These are phyloP conservation scores for Acacia melanoxylon DNA, from an alignment of 306 rosid species.

Conservation along the genomic window DNA sequence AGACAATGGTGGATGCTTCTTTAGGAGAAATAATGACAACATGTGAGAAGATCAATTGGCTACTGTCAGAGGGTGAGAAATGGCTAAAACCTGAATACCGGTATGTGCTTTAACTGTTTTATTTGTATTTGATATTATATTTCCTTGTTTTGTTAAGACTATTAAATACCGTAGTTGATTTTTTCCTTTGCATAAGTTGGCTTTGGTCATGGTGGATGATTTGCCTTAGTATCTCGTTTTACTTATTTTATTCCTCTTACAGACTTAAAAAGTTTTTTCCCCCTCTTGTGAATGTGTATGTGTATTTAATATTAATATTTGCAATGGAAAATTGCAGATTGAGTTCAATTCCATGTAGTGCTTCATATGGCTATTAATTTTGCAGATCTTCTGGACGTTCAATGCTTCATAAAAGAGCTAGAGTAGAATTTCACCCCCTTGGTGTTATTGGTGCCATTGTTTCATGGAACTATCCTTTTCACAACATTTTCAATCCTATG, in stretches of 20 bases:
- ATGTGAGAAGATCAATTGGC: slow-evolving; percentile 97
- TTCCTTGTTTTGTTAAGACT: slow-evolving; percentile 23
- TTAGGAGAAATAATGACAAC: slow-evolving; percentile 95
- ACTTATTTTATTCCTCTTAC: not conserved
- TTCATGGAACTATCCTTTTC: slow-evolving; percentile 94
- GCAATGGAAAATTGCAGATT: slow-evolving; percentile 6
- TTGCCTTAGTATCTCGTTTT: not conserved
- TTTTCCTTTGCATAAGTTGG: slow-evolving; percentile 6
- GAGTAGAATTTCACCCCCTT: slow-evolving; percentile 90
- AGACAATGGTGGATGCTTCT: slow-evolving; percentile 92
- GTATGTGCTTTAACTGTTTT: slow-evolving; percentile 39
- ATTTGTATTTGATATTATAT: slow-evolving; percentile 1
- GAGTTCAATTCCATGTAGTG: slow-evolving; percentile 13
- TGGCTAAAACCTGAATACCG: slow-evolving; percentile 92
- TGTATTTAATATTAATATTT: slow-evolving; percentile 4
- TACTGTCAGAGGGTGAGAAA: slow-evolving; percentile 86
- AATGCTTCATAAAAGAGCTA: slow-evolving; percentile 84
- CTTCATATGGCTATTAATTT: not conserved
- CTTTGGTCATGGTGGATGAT: slow-evolving; percentile 1
- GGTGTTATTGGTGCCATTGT: slow-evolving; percentile 94
- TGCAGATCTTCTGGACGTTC: slow-evolving; percentile 85
- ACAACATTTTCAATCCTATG: slow-evolving; percentile 90
- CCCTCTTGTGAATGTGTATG: not conserved
- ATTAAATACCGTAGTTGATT: slow-evolving; percentile 1
- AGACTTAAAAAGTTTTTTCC: not conserved